These are phyloP conservation scores for Acanthamoeba quina DNA, from an alignment of 208 protist genomes.

Conservation along the genomic window DNA sequence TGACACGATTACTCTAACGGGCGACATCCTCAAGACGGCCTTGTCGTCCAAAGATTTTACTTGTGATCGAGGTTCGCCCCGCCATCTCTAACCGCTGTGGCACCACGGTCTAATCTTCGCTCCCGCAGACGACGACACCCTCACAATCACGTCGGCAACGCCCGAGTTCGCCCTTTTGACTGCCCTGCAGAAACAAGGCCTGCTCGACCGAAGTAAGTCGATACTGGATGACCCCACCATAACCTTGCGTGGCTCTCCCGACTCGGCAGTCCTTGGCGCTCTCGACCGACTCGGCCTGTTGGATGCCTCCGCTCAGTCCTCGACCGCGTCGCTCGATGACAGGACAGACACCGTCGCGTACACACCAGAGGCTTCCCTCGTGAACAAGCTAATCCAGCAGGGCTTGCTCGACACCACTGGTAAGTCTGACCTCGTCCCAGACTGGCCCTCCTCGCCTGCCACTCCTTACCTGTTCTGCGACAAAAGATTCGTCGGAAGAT, in stretches of 20 bases:
- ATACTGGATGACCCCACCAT: not conserved
- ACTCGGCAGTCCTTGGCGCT: not conserved
- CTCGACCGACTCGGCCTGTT: not conserved
- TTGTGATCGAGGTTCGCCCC: not conserved
- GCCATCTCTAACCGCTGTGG: not conserved
- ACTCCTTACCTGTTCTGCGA: not conserved
- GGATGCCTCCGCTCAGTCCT: not conserved
- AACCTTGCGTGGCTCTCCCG: not conserved
- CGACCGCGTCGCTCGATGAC: not conserved
- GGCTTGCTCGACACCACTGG: constrained; percentile 19
- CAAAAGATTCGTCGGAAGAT: not conserved
- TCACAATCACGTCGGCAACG: not conserved
- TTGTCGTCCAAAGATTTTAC: not conserved
- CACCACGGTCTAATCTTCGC: not conserved
- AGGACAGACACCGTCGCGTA: not conserved
- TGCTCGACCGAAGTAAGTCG: not conserved
- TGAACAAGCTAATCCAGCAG: constrained; percentile 3
- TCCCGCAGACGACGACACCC: not conserved
- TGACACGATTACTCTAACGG: constrained; percentile 11
- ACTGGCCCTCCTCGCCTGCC: not conserved
- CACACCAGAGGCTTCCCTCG: not conserved
- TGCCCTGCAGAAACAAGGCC: not conserved
- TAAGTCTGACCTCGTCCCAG: not conserved
- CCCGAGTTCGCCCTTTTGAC: not conserved
- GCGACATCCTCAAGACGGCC: not conserved